phyloP scores from a whole-genome alignment of 805 yeast species.

The Starmera quercuum region DNA sequence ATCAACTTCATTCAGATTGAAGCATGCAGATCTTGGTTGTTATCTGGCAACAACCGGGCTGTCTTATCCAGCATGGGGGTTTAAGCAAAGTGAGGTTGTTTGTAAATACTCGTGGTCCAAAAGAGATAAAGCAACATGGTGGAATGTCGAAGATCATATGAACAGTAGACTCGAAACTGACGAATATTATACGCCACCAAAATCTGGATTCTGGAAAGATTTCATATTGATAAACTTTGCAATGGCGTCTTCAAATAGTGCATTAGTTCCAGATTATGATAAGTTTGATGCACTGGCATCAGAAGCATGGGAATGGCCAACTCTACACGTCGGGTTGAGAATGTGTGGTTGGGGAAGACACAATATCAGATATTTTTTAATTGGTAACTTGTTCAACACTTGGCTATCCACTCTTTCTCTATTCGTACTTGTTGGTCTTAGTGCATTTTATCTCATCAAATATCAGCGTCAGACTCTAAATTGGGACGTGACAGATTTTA shows the following conservation, averaged over 20 bases:
- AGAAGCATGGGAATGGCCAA: conserved; percentile 84
- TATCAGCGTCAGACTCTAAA: conserved; percentile 68
- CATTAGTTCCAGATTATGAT: conserved; percentile 71
- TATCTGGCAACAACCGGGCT: conserved; percentile 70
- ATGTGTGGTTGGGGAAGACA: conserved; percentile 62
- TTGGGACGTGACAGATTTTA: conserved; percentile 34
- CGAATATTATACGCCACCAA: conserved; percentile 44
- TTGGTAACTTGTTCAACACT: conserved; percentile 72
- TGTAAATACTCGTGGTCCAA: conserved; percentile 48
- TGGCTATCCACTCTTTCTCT: conserved; percentile 63
- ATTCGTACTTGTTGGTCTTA: conserved; percentile 35
- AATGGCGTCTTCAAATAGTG: conserved; percentile 83
- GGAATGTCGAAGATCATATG: conserved; percentile 72
- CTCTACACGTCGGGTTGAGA: conserved; percentile 62
- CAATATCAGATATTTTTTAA: conserved; percentile 53
- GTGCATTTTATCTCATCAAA: conserved; percentile 30
- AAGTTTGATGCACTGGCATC: conserved; percentile 67
- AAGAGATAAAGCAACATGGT: conserved; percentile 80
- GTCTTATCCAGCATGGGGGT: conserved; percentile 76
- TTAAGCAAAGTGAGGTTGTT: conserved; percentile 73
- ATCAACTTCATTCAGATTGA: conserved; percentile 64
- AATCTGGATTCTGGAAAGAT: conserved; percentile 66
- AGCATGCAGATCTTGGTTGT: conserved; percentile 58
- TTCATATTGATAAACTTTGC: conserved; percentile 70
- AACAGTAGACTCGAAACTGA: conserved; percentile 54